A percentile compares a stretch with the other conserved stretches of the same genome.
phyloP scores from a whole-genome alignment of 495 filamentous ascomycete species.

The Penicillium soppii region DNA sequence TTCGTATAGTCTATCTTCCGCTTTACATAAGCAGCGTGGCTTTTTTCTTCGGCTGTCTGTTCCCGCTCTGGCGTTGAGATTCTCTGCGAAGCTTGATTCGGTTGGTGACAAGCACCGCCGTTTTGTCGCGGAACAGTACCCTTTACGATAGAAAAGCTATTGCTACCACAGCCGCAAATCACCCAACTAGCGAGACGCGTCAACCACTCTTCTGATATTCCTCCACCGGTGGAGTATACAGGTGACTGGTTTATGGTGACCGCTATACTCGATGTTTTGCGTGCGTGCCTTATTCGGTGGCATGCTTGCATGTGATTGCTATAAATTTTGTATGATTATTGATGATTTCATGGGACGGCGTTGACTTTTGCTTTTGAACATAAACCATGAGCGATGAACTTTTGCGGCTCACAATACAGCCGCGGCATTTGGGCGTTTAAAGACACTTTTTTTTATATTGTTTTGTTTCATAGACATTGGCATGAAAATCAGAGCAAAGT shows the following conservation, averaged over 20 bases:
- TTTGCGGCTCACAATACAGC: constrained; percentile 9
- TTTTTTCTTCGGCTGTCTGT: constrained; percentile 45
- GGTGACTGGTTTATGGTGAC: constrained; percentile 6
- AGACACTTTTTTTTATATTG: constrained; percentile 11
- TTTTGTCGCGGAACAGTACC: no score
- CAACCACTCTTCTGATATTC: no score
- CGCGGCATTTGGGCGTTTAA: constrained; percentile 21
- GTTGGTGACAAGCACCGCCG: constrained; percentile 2
- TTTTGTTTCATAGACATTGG: constrained; percentile 1
- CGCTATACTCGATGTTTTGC: constrained; percentile 6
- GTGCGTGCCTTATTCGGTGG: constrained; percentile 22
- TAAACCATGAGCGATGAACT: constrained; percentile 15
- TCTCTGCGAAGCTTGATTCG: constrained; percentile 5
- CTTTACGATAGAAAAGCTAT: no score
- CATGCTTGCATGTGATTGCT: constrained; percentile 19
- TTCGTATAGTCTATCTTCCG: constrained; percentile 44
- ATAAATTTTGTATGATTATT: constrained; percentile 25
- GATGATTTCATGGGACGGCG: constrained; percentile 22
- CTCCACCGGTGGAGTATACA: constrained; percentile 21
- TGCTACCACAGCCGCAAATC: background rate
- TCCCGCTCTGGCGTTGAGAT: constrained; percentile 48
- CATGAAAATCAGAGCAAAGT: no score
- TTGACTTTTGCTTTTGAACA: constrained; percentile 15
- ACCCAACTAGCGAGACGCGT: no score
- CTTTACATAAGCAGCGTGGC: constrained; percentile 47